Percentiles rank a stretch among this genome's conserved stretches.
These are phyloP conservation scores for Dothideomycetidae sp. DNA, from an alignment of 2,329 filamentous ascomycete genomes.

Conservation along the genomic window DNA sequence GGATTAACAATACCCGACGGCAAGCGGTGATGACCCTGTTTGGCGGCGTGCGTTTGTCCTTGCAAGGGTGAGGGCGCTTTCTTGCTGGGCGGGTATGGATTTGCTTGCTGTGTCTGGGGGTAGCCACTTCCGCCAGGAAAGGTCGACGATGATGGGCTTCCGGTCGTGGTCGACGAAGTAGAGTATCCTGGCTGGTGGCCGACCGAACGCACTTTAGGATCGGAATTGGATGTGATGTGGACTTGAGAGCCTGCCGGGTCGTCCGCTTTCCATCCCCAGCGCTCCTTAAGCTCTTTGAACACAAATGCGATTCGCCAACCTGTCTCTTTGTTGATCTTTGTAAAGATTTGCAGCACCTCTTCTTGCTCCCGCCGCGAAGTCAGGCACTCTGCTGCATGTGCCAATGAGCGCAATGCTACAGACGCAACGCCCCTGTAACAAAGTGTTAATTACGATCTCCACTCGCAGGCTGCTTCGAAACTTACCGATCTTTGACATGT, in stretches of 20 bases:
- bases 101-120: constrained; percentile 1
- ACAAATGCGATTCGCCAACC: constrained; percentile 65
- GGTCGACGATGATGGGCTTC: constrained; percentile 9
- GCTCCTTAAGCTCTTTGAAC: constrained; percentile 55
- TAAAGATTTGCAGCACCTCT: constrained; percentile 65
- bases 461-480: constrained; percentile 3
- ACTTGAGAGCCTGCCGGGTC: constrained; percentile 18
- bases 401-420: constrained; percentile 64
- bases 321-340: constrained; percentile 58
- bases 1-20: constrained; percentile 51
- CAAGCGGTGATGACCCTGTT: constrained; percentile 17
- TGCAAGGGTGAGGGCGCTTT: constrained; percentile 11
- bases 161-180: constrained; percentile 16
- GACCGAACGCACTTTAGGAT: constrained; percentile 7
- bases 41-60: constrained; percentile 15
- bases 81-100: constrained; percentile 3
- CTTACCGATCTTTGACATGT: constrained; percentile 60
- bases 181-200: constrained; percentile 10
- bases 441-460: neutral
- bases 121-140: constrained; percentile 14
- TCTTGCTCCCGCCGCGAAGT: constrained; percentile 57
- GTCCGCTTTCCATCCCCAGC: constrained; percentile 59
- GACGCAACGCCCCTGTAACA: constrained; percentile 55
- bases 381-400: constrained; percentile 62
- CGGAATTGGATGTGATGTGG: constrained; percentile 14